These are phyloP conservation scores for Aspergillus avenaceus DNA, from an alignment of 495 filamentous ascomycete species.

Conservation along the genomic window DNA sequence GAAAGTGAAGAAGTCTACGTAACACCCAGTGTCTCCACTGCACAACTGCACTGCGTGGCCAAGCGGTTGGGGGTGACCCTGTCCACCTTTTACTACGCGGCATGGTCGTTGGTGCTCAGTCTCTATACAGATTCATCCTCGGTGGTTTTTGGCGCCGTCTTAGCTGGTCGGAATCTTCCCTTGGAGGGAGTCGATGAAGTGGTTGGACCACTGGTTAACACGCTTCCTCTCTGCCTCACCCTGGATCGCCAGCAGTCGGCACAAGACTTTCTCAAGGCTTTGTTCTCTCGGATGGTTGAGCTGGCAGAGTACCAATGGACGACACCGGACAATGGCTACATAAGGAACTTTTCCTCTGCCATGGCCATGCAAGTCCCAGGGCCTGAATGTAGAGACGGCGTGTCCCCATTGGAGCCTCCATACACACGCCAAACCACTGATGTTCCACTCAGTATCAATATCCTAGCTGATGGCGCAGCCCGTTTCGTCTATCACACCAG, in stretches of 20 bases:
- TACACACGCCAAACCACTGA: too few relatives aligned
- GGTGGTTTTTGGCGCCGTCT: conserved; percentile 33
- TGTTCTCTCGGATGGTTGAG: too few relatives aligned
- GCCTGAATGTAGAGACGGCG: too few relatives aligned
- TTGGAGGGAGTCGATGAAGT: background rate
- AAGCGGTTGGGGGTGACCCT: background rate
- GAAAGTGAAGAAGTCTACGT: background rate
- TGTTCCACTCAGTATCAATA: too few relatives aligned
- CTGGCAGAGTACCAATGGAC: too few relatives aligned
- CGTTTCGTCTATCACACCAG: too few relatives aligned
- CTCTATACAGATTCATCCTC: conserved; percentile 30
- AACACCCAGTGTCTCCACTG: background rate
- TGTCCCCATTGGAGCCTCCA: too few relatives aligned
- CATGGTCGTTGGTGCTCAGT: conserved; percentile 34
- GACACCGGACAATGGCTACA: too few relatives aligned
- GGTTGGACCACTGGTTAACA: background rate
- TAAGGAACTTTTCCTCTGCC: too few relatives aligned
- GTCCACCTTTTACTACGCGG: conserved; percentile 25
- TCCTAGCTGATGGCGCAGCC: too few relatives aligned
- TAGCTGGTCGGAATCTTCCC: conserved; percentile 24
- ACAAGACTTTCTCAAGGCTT: too few relatives aligned
- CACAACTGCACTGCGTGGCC: background rate
- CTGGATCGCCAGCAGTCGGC: background rate
- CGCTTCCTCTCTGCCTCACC: background rate
- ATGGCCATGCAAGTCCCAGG: too few relatives aligned